Percentiles rank a stretch among this genome's conserved stretches.
Conservation (phyloP, 371 early-diverging fungal species). For the Zychaea mexicana region DNA sequence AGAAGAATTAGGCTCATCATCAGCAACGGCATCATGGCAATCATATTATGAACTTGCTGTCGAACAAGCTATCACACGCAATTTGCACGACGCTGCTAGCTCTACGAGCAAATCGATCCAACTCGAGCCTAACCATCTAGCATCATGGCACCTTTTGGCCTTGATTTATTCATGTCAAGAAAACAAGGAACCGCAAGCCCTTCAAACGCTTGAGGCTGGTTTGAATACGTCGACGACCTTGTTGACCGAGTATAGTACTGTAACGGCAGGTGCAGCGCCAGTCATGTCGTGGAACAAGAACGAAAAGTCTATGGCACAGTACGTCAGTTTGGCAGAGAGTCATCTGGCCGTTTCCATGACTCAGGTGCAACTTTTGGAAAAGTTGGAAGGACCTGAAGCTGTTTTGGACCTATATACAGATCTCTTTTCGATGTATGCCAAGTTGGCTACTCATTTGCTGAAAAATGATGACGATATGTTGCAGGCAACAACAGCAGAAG, state of each 20-base stretch:
- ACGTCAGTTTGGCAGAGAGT: constrained; percentile 26
- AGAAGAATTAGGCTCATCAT: too few species aligned
- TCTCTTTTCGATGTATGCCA: constrained; percentile 64
- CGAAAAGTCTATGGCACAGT: constrained; percentile 17
- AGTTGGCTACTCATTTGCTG: constrained; percentile 44
- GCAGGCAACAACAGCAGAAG: neutral
- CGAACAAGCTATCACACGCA: constrained; percentile 77
- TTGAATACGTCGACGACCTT: constrained; percentile 50
- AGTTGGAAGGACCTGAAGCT: constrained; percentile 53
- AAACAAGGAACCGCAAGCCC: constrained; percentile 45
- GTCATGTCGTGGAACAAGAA: constrained; percentile 24
- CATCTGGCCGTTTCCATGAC: constrained; percentile 28
- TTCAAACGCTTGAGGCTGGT: constrained; percentile 73
- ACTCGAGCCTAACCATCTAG: constrained; percentile 58
- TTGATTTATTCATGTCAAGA: constrained; percentile 65
- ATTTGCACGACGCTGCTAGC: constrained; percentile 63
- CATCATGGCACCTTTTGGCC: constrained; percentile 86
- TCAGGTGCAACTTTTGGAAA: constrained; percentile 28
- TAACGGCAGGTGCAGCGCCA: constrained; percentile 23
- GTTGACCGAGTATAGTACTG: constrained; percentile 17
- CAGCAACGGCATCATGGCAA: constrained; percentile 59
- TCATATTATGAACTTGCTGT: constrained; percentile 76
- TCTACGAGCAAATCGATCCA: constrained; percentile 62
- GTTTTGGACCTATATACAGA: constrained; percentile 53
- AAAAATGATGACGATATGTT: neutral